Conservation (phyloP, 495 filamentous ascomycete species). For the Xylaria palmicola region DNA sequence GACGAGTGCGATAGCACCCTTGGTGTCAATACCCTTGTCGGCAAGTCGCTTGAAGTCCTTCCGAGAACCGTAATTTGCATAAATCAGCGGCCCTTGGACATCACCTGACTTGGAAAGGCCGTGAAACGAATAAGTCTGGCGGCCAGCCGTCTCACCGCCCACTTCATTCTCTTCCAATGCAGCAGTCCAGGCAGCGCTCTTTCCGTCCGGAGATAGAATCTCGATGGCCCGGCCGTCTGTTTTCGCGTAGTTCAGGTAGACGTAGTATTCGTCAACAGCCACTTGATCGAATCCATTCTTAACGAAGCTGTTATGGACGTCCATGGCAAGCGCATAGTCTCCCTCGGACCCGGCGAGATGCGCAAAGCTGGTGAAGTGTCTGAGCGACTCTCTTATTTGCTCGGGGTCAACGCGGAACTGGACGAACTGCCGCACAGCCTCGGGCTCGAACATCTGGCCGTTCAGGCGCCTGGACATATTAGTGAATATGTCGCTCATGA, state of each 20-base stretch:
- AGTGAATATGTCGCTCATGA: constrained; percentile 77
- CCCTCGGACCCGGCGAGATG: constrained; percentile 92
- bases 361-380: constrained; percentile 71
- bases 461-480: constrained; percentile 53
- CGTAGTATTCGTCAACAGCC: constrained; percentile 70
- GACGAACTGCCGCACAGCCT: constrained; percentile 66
- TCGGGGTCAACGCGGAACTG: constrained; percentile 65
- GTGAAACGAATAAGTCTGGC: constrained; percentile 76
- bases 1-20: constrained; percentile 81
- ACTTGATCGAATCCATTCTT: constrained; percentile 71
- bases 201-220: constrained; percentile 65
- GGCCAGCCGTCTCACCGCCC: constrained; percentile 50
- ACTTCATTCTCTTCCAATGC: constrained; percentile 71
- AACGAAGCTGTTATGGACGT: constrained; percentile 71
- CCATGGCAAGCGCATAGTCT: constrained; percentile 77
- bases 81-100: constrained; percentile 88
- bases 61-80: constrained; percentile 85
- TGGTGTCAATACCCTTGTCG: constrained; percentile 67
- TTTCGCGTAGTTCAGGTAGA: constrained; percentile 91
- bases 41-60: constrained; percentile 75
- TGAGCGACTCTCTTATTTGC: constrained; percentile 67
- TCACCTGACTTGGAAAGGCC: constrained; percentile 85
- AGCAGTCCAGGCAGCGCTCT: constrained; percentile 73
- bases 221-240: constrained; percentile 73
- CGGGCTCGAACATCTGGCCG: constrained; percentile 60